These are phyloP conservation scores for Suillus fuscotomentosus DNA, from an alignment of 768 basidiomycete genomes.

Conservation along the genomic window DNA sequence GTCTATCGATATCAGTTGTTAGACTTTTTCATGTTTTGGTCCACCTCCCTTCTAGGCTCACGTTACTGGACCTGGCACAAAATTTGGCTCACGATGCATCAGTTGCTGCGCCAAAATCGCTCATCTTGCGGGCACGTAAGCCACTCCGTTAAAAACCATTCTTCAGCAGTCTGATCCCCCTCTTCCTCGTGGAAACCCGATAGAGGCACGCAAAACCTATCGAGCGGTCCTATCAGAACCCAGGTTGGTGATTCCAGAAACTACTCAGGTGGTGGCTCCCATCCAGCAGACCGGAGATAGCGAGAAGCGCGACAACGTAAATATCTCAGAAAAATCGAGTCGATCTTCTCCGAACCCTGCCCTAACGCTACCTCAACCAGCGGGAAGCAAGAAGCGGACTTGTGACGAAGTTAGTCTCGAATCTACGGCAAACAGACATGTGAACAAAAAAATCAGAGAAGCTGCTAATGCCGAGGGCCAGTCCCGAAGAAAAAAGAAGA, in stretches of 20 bases:
- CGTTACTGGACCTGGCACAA: constrained; percentile 66
- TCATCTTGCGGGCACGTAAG: constrained; percentile 74
- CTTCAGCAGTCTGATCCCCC: neutral
- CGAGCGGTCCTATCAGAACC: constrained; percentile 80
- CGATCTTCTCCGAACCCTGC: neutral
- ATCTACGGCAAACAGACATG: neutral
- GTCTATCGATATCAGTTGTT: constrained; percentile 20
- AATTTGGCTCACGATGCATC: constrained; percentile 64
- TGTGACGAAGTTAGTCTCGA: constrained; percentile 15
- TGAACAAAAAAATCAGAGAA: neutral
- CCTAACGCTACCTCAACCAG: neutral
- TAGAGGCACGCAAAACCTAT: constrained; percentile 82
- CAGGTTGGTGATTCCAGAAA: constrained; percentile 52
- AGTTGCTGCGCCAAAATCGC: constrained; percentile 59
- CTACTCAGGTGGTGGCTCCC: constrained; percentile 1
- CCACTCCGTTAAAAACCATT: constrained; percentile 9
- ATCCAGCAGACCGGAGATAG: neutral
- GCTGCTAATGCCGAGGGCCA: neutral
- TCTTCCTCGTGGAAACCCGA: neutral
- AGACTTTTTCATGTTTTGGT: neutral
- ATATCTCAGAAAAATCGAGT: neutral
- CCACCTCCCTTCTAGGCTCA: constrained; percentile 43
- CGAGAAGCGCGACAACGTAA: neutral
- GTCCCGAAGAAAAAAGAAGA: constrained; percentile 23
- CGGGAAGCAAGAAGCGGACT: constrained; percentile 18